Evolutionary conservation across 352 stramenopile species (phyloP), one percentile per base, ranked within the genome.

Genomic region (Globisporangium spiculum): DNA sequence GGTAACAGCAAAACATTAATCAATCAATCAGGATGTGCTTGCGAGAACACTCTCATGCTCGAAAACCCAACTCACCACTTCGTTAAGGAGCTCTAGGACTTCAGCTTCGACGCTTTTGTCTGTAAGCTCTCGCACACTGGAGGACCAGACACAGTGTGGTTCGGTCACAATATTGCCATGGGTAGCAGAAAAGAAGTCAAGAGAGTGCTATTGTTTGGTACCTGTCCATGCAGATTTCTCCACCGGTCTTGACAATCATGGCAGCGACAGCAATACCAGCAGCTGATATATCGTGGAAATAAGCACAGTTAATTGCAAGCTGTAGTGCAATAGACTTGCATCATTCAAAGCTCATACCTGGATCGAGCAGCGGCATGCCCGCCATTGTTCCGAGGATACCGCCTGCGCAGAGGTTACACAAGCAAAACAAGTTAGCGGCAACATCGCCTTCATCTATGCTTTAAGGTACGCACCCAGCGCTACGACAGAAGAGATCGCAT

Each of bases 181-280:
- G 0, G 3, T 18, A 36, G 0, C 20, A 5, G 3, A 4, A 36
- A 18, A 36, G 3, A n/a, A 41, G 9, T n/a, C 24, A 34, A 26
- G 41, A 50, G 41, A 5, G 14, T n/a, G 41, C 48, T 20, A 9
- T 50, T 46, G 38, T 46, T 46, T 46, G 18, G 22, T 48, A 88
- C 82, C 87, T 95, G 67, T 96, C 85, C 27, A 94, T 71, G 59
- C 85, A 91, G 59, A 97, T 91, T 44, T 94, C 81, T 9, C 76
- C 77, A n/a, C 89, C 89, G 1, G 88, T 95, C 72, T 93, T 96
- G 53, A 93, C 77, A 59, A 97, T 96, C 89, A 97, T 97, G 7
- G 82, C 83, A 46, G 89, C 88, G 12, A 97, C 91, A 20, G 90
- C 75, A 57, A 96, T 88, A 38, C 89, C 90, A 48, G 89, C 90